phyloP scores from a whole-genome alignment of 371 early-diverging fungal species.

The Apophysomyces variabilis region DNA sequence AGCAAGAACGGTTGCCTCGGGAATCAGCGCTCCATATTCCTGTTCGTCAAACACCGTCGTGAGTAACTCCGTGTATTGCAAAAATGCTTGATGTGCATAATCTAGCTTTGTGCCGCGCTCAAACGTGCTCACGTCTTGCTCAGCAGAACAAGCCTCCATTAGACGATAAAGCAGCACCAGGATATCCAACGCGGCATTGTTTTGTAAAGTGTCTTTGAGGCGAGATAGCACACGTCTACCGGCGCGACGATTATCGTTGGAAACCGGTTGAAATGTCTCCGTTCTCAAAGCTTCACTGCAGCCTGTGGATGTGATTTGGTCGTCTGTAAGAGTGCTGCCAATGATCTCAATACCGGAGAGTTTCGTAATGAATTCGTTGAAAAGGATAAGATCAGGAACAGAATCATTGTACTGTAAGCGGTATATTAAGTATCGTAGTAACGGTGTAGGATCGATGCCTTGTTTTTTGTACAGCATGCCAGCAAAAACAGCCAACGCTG shows the following conservation, averaged over 20 bases:
- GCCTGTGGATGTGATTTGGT: constrained; percentile 70
- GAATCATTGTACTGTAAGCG: constrained; percentile 60
- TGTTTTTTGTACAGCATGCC: constrained; percentile 78
- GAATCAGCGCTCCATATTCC: constrained; percentile 62
- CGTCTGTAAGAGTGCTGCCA: constrained; percentile 52
- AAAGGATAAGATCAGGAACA: constrained; percentile 57
- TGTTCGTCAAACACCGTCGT: constrained; percentile 61
- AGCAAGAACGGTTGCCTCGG: constrained; percentile 62
- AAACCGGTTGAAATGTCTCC: constrained; percentile 55
- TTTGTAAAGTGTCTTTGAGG: constrained; percentile 64
- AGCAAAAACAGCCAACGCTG: constrained; percentile 72
- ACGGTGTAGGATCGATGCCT: constrained; percentile 63
- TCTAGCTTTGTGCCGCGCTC: constrained; percentile 52
- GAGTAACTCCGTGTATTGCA: constrained; percentile 73
- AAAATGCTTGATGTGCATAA: constrained; percentile 57
- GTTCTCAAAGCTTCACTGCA: constrained; percentile 68
- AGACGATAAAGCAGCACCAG: constrained; percentile 58
- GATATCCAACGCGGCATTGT: constrained; percentile 60
- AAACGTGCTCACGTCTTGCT: constrained; percentile 57
- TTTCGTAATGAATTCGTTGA: constrained; percentile 76
- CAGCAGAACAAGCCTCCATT: constrained; percentile 46
- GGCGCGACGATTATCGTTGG: constrained; percentile 54
- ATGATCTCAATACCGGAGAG: constrained; percentile 76
- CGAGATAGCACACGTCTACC: constrained; percentile 60
- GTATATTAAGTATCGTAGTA: constrained; percentile 71